Base-by-base conservation (phyloP, 2,329 filamentous ascomycete genomes). In the Colletotrichum lentis region DNA sequence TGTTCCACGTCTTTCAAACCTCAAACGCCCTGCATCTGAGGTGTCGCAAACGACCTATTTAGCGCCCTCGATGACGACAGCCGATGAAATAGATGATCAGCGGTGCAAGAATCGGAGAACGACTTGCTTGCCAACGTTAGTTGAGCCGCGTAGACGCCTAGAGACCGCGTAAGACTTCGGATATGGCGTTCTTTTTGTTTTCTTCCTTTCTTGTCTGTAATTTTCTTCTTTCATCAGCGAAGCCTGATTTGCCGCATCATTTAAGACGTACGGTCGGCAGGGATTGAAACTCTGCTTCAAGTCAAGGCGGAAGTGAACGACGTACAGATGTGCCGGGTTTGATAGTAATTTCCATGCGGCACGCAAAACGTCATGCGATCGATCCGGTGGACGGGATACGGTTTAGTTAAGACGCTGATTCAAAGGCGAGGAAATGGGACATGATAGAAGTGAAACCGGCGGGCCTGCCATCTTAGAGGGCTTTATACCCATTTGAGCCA, bases 21-120 rank as follows among this genome's bases (percentile, higher is more conserved):
- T 86, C 20, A 88, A 88, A 74, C 80, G 86, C 43, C 78, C 80
- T 27, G 81, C 83, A 50, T 83, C 83, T 12, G 84, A 87, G 70
- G 85, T 87, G 54, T 83, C 85, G 8, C 79, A 82, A 49, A 80
- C 82, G 4, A 77, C 80, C 14, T 83, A 80, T 70, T 82, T 84
- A 63, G 79, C 80, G n/a, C 76, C 81, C 2, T 74, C 76, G 0
- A 77, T 73, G 0, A 77, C 74, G 39, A 69, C 70, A 18, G 55
- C 73, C 41, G 71, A 76, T 63, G 73, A 77, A 53, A 53, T 71
- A 54, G 79, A 81, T 47, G 72, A 73, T 37, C 73, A 77, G 39
- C 73, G 78, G 55, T 73, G 75, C 44, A 82, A 82, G 67, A 72
- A 80, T 55, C 74, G 77, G 69, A 79, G 83, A 65, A 77, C 77